phyloP scores from a whole-genome alignment of 108 stramenopile species.

The Craspedostauros australis region DNA sequence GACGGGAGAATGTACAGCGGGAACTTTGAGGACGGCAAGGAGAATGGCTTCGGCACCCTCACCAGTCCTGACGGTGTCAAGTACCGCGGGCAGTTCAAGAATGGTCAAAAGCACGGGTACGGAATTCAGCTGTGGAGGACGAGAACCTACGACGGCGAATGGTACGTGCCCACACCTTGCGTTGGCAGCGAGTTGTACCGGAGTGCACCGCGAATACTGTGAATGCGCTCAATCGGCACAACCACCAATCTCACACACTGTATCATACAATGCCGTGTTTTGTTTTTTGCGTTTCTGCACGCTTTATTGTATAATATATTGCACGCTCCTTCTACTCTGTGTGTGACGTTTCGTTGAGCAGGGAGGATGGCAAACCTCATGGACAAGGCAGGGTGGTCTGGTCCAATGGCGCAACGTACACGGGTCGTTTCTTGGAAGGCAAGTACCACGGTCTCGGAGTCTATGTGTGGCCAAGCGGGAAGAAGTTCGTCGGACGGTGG shows the following conservation, averaged over 20 bases:
- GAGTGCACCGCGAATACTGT: not conserved
- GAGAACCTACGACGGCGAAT: conserved; percentile 42
- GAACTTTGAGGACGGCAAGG: conserved; percentile 37
- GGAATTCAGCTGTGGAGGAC: conserved; percentile 38
- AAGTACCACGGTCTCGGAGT: conserved; percentile 38
- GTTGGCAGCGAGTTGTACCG: too few species aligned
- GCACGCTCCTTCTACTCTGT: too few species aligned
- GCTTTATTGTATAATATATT: too few species aligned
- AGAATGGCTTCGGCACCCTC: conserved; percentile 44
- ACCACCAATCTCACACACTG: too few species aligned
- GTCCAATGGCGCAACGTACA: conserved; percentile 36
- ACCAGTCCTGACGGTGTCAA: conserved; percentile 30
- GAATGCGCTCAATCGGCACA: too few species aligned
- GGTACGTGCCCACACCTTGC: too few species aligned
- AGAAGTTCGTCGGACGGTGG: conserved; percentile 36
- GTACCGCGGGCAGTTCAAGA: conserved; percentile 39
- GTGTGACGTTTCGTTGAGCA: too few species aligned
- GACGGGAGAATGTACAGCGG: conserved; percentile 36
- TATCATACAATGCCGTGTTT: too few species aligned
- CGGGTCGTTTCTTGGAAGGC: conserved; percentile 35
- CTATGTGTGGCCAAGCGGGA: conserved; percentile 24
- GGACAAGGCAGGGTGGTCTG: conserved; percentile 41
- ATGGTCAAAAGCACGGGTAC: conserved; percentile 32
- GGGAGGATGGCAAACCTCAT: conserved; percentile 21
- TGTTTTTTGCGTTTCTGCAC: too few species aligned